phyloP scores from a whole-genome alignment of 805 yeast genomes.

The Saturnispora hagleri region DNA sequence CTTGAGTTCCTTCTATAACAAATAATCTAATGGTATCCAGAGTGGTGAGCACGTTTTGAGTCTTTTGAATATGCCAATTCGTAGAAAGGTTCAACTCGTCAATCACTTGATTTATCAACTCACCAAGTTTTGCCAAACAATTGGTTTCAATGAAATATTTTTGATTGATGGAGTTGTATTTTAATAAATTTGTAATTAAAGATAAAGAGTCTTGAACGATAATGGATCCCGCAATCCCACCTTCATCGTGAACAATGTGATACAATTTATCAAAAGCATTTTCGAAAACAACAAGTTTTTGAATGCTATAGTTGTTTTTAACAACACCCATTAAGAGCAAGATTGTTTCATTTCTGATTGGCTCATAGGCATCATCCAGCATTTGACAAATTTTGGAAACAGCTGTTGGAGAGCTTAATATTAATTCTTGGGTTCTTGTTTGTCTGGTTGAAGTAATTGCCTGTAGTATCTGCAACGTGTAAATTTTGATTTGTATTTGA shows the following conservation, averaged over 20 bases:
- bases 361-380: conserved; percentile 63
- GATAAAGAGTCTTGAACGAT: conserved; percentile 88
- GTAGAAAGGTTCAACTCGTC: conserved; percentile 28
- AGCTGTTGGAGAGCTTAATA: conserved; percentile 69
- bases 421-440: conserved; percentile 58
- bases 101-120: conserved; percentile 46
- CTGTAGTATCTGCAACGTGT: conserved; percentile 76
- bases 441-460: conserved; percentile 76
- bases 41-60: conserved; percentile 54
- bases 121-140: conserved; percentile 57
- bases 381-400: conserved; percentile 61
- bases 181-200: conserved; percentile 59
- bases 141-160: conserved; percentile 80
- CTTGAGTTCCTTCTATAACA: conserved; percentile 64
- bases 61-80: conserved; percentile 71
- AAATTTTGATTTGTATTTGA: conserved; percentile 73
- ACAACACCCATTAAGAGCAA: conserved; percentile 75
- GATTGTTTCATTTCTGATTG: conserved; percentile 81
- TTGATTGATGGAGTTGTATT: conserved; percentile 84
- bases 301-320: conserved; percentile 75
- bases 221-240: conserved; percentile 80
- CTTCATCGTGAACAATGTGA: conserved; percentile 74
- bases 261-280: conserved; percentile 80
- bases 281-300: conserved; percentile 89
- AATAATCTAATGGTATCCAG: conserved; percentile 67